A percentile compares a stretch with the other conserved stretches of the same genome.
phyloP scores from a whole-genome alignment of 192 early-diverging fungal genomes.

The Jimgerdemannia lactiflua region DNA sequence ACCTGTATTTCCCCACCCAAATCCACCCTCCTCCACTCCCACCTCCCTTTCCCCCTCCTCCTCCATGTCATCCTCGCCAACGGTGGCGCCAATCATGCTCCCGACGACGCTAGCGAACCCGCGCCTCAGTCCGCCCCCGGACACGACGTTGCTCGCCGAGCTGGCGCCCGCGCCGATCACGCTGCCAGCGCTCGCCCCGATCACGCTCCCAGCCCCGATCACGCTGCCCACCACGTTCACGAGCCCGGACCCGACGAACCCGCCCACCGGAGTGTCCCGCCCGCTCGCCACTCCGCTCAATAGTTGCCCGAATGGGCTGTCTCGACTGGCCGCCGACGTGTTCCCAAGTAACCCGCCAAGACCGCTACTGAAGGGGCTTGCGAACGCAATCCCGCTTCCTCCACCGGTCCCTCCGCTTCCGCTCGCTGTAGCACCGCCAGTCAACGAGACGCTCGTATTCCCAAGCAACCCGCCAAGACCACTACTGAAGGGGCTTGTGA shows the following conservation, averaged over 20 bases:
- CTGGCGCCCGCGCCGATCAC: background rate
- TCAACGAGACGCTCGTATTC: background rate
- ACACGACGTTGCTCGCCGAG: background rate
- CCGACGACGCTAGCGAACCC: background rate
- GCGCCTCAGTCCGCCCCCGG: background rate
- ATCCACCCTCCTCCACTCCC: background rate
- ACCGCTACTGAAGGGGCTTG: background rate
- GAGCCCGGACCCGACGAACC: background rate
- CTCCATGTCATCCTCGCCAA: background rate
- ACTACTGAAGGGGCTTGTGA: background rate
- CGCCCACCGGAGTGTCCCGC: background rate
- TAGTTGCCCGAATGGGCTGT: background rate
- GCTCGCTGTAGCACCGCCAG: no score
- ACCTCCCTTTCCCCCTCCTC: background rate
- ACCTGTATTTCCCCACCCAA: background rate
- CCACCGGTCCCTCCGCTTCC: background rate
- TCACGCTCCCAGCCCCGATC: background rate
- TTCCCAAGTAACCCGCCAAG: background rate
- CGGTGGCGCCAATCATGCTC: background rate
- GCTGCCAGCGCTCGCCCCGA: background rate
- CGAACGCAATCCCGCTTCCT: background rate
- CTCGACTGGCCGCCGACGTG: no score
- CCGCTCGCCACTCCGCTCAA: background rate
- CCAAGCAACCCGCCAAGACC: background rate
- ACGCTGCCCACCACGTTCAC: background rate